Evolutionary conservation across 2,329 filamentous ascomycete species (phyloP).

Genomic region (Paraphoma sp.): DNA sequence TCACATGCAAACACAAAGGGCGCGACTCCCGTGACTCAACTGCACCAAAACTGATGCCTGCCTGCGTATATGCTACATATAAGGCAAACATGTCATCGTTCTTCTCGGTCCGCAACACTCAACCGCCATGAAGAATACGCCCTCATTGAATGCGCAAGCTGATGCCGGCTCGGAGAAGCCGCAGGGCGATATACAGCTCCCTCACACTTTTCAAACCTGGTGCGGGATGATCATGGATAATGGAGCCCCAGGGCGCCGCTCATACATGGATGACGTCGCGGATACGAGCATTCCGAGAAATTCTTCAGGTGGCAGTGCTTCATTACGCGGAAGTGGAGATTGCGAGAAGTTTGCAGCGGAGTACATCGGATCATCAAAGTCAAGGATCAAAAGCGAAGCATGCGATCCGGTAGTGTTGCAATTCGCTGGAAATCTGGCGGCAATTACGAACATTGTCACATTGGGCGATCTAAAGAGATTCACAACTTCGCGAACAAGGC

Average conservation of each 20-base stretch:
- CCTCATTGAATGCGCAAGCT: neutral
- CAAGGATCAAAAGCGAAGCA: neutral
- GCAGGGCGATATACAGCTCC: neutral
- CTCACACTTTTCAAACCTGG: neutral
- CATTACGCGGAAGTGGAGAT: neutral
- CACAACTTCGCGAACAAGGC: constrained; percentile 7
- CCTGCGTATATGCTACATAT: no score
- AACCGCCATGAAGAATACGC: neutral
- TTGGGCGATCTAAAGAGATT: constrained; percentile 10
- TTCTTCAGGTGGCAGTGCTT: no score
- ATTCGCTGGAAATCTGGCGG: neutral
- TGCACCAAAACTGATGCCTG: no score
- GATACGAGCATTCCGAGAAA: neutral
- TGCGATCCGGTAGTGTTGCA: neutral
- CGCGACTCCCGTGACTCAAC: no score
- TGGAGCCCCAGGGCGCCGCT: neutral
- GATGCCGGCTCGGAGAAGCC: neutral
- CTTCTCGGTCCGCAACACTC: neutral
- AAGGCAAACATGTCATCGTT: no score
- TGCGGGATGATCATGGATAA: neutral
- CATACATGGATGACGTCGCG: neutral
- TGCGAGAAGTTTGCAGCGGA: neutral
- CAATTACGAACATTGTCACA: neutral
- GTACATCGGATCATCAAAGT: neutral
- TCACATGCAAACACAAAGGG: no score